Conservation (phyloP, 441 rosid genomes). For the Erodium moschatum region DNA sequence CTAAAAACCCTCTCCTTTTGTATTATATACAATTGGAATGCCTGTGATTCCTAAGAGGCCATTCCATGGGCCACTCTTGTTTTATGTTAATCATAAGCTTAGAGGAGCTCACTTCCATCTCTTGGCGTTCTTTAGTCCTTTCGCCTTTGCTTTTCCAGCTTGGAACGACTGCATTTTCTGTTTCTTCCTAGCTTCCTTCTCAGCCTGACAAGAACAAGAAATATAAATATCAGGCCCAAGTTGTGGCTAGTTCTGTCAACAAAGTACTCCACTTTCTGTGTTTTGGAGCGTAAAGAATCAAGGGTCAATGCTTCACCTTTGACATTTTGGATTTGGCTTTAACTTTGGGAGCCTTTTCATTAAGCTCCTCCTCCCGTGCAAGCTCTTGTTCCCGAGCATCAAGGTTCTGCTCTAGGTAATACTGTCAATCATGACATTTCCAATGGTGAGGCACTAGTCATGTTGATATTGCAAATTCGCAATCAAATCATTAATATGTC, state of each 20-base stretch:
- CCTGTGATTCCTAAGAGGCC: too few species aligned
- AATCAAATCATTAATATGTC: not conserved
- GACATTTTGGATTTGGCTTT: conserved; percentile 97
- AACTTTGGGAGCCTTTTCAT: conserved; percentile 76
- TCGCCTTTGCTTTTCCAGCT: conserved; percentile 81
- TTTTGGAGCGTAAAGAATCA: not conserved
- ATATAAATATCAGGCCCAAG: not conserved
- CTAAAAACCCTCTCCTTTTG: too few species aligned
- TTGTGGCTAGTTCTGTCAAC: not conserved
- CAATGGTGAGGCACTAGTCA: not conserved
- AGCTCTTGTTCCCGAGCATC: conserved; percentile 65
- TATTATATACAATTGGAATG: too few species aligned
- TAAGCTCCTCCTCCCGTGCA: conserved; percentile 70
- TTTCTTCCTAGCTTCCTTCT: conserved; percentile 87
- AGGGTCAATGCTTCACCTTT: conserved; percentile 31
- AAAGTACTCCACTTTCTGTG: not conserved
- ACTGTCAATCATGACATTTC: conserved; percentile 31
- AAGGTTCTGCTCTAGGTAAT: conserved; percentile 82
- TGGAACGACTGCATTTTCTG: conserved; percentile 83
- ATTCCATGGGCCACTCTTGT: too few species aligned
- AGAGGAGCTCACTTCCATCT: conserved; percentile 65
- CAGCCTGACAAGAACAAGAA: conserved; percentile 40
- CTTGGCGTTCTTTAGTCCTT: conserved; percentile 70
- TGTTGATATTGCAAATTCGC: not conserved
- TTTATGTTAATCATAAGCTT: too few species aligned